phyloP scores from a whole-genome alignment of 495 filamentous ascomycete species.

The Parmelia sp. region DNA sequence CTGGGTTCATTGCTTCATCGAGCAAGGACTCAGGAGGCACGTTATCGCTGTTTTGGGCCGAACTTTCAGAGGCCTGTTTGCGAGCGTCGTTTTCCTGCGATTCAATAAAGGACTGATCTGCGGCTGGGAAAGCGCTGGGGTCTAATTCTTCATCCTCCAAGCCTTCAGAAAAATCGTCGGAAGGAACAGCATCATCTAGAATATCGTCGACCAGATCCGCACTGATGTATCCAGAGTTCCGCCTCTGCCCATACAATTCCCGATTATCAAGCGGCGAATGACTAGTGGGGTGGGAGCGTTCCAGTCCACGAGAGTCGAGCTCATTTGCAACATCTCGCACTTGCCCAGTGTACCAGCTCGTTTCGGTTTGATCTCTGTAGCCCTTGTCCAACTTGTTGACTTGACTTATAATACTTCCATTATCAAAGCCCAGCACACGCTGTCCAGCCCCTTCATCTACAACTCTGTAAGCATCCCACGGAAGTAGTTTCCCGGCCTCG shows the following conservation, averaged over 20 bases:
- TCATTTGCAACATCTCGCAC: conserved; percentile 40
- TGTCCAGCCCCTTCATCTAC: conserved; percentile 73
- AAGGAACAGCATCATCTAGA: neutral
- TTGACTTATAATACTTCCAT: conserved; percentile 62
- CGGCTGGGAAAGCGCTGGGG: neutral
- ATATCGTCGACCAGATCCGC: neutral
- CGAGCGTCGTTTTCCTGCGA: neutral
- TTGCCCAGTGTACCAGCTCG: conserved; percentile 74
- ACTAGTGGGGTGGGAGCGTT: neutral
- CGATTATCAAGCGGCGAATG: neutral
- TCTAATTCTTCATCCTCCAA: neutral
- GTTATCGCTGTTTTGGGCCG: neutral
- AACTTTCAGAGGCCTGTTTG: neutral
- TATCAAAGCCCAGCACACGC: conserved; percentile 69
- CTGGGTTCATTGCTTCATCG: neutral
- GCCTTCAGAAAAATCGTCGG: neutral
- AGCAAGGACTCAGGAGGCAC: neutral
- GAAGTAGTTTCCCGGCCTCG: conserved; percentile 66
- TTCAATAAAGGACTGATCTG: neutral
- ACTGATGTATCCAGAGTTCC: neutral
- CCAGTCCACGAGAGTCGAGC: conserved; percentile 12
- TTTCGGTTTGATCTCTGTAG: conserved; percentile 70
- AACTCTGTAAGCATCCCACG: conserved; percentile 78
- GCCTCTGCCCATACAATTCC: neutral
- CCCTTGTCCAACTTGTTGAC: conserved; percentile 46